Conservation (phyloP, 2,329 filamentous ascomycete species). For the Fonsecaea nubica region DNA sequence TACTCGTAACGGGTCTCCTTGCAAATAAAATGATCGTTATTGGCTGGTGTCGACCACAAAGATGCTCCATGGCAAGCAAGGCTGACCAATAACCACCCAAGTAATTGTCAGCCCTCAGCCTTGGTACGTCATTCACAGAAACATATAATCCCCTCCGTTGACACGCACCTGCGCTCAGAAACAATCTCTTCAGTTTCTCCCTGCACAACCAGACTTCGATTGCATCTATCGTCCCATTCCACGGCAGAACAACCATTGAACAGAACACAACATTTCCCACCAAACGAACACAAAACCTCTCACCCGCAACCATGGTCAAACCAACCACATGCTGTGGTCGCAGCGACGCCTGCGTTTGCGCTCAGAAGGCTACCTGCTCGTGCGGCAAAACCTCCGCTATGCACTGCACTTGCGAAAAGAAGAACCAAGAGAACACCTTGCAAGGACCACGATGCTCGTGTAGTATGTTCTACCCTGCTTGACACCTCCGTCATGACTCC, state of each 20-base stretch:
- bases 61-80: neutral
- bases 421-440: constrained; percentile 74
- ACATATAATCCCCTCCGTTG: constrained; percentile 1
- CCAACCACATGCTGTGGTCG: constrained; percentile 67
- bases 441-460: constrained; percentile 81
- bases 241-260: neutral
- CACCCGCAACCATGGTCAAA: constrained; percentile 48
- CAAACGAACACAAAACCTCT: constrained; percentile 28
- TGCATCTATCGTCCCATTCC: neutral
- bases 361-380: constrained; percentile 72
- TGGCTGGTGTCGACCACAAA: neutral
- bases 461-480: constrained; percentile 57
- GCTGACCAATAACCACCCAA: constrained; percentile 12
- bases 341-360: constrained; percentile 63
- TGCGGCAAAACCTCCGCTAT: constrained; percentile 89
- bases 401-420: constrained; percentile 83
- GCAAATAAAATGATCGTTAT: neutral
- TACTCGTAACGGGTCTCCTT: neutral
- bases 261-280: neutral
- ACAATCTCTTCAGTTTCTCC: neutral
- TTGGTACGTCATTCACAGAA: constrained; percentile 5
- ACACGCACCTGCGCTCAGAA: neutral
- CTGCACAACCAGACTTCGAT: neutral
- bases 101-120: constrained; percentile 17
- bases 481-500: neutral